Base-by-base conservation (phyloP, 2,329 filamentous ascomycete species). In the Dothideomycetes sp. region DNA sequence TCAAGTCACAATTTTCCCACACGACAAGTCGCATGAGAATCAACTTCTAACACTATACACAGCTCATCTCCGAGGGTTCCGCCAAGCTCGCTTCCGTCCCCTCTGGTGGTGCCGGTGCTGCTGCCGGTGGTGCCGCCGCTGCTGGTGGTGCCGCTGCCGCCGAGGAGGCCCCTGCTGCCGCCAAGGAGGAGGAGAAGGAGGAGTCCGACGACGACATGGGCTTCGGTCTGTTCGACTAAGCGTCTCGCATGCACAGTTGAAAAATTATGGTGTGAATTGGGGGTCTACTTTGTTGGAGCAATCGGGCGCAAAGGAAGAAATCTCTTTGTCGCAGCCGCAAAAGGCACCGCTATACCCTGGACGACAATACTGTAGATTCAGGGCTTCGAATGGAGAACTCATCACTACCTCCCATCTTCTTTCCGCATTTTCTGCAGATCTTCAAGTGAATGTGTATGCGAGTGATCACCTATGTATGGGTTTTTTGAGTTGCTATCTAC, bases 51-150 rank as follows among this genome's bases (percentile, higher is more conserved):
- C 61, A 55, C 51, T 53, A 16, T 50, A 36, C 51, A 49, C 57
- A 96, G 91, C 74, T 98, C 70, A 95, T 98, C 68, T 59, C 84
- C 59, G 78, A 88, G 70, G 91, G 91, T 64, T 79, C 84, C 53
- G 62, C 73, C 69, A 98, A 98, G 82, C 86, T 98, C 61, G 91
- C 91, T 59, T 95, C 89, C 70, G 89, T 98, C 63, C 88, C 91
- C 69, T 86, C 84, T 61, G 91, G 88, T 61, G 88, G 88, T 68
- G 76, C 73, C 62, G 86, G 79, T 64, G 84, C 74, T 68, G 84
- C 74, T 58, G 72, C 71, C 59, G 73, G 71, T 58, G 74, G 70
- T 54, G 60, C 63, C 53, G 69, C 73, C 65, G 78, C 70, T 63
- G 82, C 70, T 62, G 84, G 71, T 61, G 82, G 70, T 58, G 82